Conservation (phyloP, 345 rosid genomes). For the Camelina hispida region DNA sequence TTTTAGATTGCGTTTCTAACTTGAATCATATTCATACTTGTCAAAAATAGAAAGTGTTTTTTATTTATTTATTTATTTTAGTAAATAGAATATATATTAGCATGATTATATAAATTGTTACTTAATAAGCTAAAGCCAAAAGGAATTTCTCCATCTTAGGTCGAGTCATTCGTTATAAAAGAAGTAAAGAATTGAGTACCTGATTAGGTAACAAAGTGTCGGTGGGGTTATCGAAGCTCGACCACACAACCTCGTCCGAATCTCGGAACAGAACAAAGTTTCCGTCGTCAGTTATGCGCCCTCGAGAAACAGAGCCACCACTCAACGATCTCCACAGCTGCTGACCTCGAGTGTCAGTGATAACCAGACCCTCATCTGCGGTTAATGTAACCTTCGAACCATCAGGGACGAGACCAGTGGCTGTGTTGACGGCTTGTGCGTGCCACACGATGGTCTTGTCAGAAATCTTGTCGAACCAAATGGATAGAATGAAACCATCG, state of each 20-base stretch:
- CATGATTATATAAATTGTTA: background rate
- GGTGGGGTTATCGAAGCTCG: slow-evolving; percentile 56
- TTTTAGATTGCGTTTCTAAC: background rate
- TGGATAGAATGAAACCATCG: slow-evolving; percentile 37
- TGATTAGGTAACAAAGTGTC: slow-evolving; percentile 64
- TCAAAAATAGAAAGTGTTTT: too few species aligned
- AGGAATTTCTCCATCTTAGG: too few species aligned
- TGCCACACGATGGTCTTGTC: slow-evolving; percentile 39
- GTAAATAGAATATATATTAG: background rate
- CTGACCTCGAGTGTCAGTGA: slow-evolving; percentile 40
- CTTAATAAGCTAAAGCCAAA: too few species aligned
- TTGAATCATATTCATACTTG: background rate
- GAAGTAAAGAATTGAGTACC: background rate
- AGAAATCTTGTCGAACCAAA: slow-evolving; percentile 46
- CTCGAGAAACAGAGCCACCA: slow-evolving; percentile 43
- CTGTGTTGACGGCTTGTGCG: slow-evolving; percentile 14
- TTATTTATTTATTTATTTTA: too few species aligned
- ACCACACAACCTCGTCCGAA: slow-evolving; percentile 46
- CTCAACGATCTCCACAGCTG: slow-evolving; percentile 43
- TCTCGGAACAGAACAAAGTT: slow-evolving; percentile 50
- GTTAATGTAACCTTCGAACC: slow-evolving; percentile 56
- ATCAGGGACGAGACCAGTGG: slow-evolving; percentile 26
- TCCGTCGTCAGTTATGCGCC: slow-evolving; percentile 58
- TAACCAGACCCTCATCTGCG: slow-evolving; percentile 45
- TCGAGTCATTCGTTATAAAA: too few species aligned